Evolutionary conservation across 805 yeast species (phyloP).

Genomic region (Blastobotrys peoriensis): DNA sequence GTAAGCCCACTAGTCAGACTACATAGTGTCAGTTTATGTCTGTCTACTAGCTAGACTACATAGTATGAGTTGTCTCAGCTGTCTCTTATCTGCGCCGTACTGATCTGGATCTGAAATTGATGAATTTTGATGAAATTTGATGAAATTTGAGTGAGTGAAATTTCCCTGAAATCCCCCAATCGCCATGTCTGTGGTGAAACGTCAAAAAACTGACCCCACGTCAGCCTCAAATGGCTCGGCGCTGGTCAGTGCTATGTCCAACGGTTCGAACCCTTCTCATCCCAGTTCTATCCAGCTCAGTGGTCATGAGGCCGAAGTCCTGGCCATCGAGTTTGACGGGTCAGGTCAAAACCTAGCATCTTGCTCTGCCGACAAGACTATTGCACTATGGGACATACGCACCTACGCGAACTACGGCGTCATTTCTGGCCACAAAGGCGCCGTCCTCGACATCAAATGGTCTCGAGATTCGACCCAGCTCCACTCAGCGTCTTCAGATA

Average conservation of each 20-base stretch:
- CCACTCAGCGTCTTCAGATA: constrained; percentile 55
- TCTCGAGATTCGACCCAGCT: constrained; percentile 37
- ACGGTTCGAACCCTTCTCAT: not conserved
- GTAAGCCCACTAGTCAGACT: too few relatives aligned
- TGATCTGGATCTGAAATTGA: too few relatives aligned
- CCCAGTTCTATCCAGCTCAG: constrained; percentile 13
- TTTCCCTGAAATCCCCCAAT: too few relatives aligned
- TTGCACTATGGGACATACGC: constrained; percentile 38
- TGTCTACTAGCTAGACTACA: too few relatives aligned
- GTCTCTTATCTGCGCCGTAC: too few relatives aligned
- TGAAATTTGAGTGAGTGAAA: too few relatives aligned
- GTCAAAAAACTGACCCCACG: constrained; percentile 7
- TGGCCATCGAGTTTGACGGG: constrained; percentile 47
- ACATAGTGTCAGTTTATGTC: too few relatives aligned
- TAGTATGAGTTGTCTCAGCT: too few relatives aligned
- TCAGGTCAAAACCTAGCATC: constrained; percentile 51
- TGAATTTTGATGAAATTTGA: too few relatives aligned
- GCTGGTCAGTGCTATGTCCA: not conserved
- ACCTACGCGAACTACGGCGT: constrained; percentile 38
- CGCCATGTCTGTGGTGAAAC: constrained; percentile 14
- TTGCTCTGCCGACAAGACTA: constrained; percentile 48
- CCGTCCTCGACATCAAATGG: constrained; percentile 59
- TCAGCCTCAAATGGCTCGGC: constrained; percentile 2
- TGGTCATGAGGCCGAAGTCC: constrained; percentile 35
- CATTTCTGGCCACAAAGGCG: constrained; percentile 54